Percentiles rank a stretch among this genome's conserved stretches.
Conservation (phyloP, 1,284 basidiomycete genomes). For the Xanthoconium separans region DNA sequence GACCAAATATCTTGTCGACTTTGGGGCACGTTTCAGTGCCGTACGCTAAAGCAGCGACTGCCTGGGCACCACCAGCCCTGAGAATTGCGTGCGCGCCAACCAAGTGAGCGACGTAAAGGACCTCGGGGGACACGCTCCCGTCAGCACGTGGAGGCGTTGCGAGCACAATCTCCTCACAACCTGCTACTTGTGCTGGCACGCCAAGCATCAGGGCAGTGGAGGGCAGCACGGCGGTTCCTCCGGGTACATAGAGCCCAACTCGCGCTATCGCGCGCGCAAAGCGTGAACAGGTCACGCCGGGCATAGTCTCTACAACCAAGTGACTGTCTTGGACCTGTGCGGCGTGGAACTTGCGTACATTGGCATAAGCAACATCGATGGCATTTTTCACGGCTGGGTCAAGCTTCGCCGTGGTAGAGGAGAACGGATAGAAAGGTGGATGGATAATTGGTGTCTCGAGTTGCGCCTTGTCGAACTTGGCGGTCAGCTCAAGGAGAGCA, state of each 20-base stretch:
- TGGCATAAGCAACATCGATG: slow-evolving; percentile 91
- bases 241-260: slow-evolving; percentile 97
- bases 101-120: slow-evolving; percentile 90
- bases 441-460: slow-evolving; percentile 62
- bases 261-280: slow-evolving; percentile 93
- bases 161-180: slow-evolving; percentile 89
- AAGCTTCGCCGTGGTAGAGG: slow-evolving; percentile 54
- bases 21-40: slow-evolving; percentile 96
- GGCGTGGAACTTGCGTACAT: slow-evolving; percentile 89
- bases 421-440: slow-evolving; percentile 70
- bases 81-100: slow-evolving; percentile 87
- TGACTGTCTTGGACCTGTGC: slow-evolving; percentile 75
- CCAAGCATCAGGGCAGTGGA: slow-evolving; percentile 98
- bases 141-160: slow-evolving; percentile 93
- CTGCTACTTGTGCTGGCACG: slow-evolving; percentile 96
- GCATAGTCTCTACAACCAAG: slow-evolving; percentile 94
- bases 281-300: slow-evolving; percentile 92
- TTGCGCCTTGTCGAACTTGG: slow-evolving; percentile 87
- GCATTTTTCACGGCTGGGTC: slow-evolving; percentile 70
- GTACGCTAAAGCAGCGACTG: slow-evolving; percentile 96
- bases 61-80: slow-evolving; percentile 95
- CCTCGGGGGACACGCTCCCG: slow-evolving; percentile 90
- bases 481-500: slow-evolving; percentile 87
- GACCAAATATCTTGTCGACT: slow-evolving; percentile 99
- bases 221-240: slow-evolving; percentile 94